Evolutionary conservation across 768 basidiomycete genomes (phyloP), one percentile per base, ranked within the genome.

Genomic region (Dendrothele bispora): DNA sequence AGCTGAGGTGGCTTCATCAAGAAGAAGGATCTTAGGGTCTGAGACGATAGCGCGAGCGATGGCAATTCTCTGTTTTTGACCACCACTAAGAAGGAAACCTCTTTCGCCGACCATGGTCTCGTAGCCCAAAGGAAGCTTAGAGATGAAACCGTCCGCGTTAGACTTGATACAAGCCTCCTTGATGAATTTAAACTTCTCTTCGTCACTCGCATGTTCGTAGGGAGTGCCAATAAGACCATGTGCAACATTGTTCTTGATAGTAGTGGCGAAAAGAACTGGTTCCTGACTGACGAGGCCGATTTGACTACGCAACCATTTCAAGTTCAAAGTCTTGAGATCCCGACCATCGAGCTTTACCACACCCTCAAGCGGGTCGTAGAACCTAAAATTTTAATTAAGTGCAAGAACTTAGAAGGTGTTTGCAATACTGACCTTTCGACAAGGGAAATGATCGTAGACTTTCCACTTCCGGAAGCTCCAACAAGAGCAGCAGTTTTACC

Each of bases 401-500:
- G n/a, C n/a, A n/a, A n/a, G n/a, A n/a, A n/a, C n/a, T n/a, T n/a
- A n/a, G n/a, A n/a, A n/a, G n/a, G n/a, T n/a, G n/a, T n/a, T n/a
- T n/a, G n/a, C n/a, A n/a, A n/a, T n/a, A n/a, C n/a, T n/a, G n/a
- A n/a, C n/a, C 95, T 75, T 63, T 98, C 95, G 5, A 98, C 72
- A 5, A 98, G 75, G 0, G 88, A 75, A 0, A 89, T 86, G 49
- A 97, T 76, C 2, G 95, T 98, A 15, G 92, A 95, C 70, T 98
- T 98, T 39, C 95, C 95, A 10, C 83, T 91, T 5, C 95, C 95
- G 0, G 94, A 97, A 0, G 88, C 67, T 14, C 95, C 95, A n/a
- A 98, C 93, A 51, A 98, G 79, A 5, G 93, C 95, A 18, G 98
- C 88, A 39, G 85, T 88, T 65, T 97, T 91, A 42, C 91, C 91